Percentiles rank a stretch among this genome's conserved stretches.
phyloP scores from a whole-genome alignment of 345 rosid species.

The Eucalyptus paniculata region DNA sequence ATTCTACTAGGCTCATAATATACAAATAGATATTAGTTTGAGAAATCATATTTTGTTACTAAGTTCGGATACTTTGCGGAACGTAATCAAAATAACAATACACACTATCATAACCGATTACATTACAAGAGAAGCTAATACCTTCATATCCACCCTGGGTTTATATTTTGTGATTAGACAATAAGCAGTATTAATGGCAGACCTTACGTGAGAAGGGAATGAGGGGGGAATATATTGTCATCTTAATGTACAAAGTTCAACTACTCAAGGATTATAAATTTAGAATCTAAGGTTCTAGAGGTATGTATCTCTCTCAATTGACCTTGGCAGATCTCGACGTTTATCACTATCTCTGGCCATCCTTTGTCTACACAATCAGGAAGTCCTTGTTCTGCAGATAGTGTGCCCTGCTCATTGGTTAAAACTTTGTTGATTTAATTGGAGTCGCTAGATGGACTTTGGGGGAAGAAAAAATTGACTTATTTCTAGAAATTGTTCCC shows the following conservation, averaged over 20 bases:
- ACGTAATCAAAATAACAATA: no score
- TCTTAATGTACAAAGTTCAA: not conserved
- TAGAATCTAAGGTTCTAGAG: not conserved
- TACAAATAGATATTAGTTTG: not conserved
- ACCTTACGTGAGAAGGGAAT: not conserved
- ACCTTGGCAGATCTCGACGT: not conserved
- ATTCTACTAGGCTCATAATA: not conserved
- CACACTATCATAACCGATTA: not conserved
- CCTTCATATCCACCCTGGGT: not conserved
- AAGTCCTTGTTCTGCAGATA: not conserved
- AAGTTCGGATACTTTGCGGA: not conserved
- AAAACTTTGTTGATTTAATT: not conserved
- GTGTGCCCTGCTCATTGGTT: not conserved
- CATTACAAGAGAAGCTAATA: not conserved
- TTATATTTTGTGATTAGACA: not conserved
- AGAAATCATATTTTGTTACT: not conserved
- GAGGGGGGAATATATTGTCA: no score
- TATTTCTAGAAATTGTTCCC: no score
- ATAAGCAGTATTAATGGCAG: not conserved
- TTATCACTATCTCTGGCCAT: not conserved
- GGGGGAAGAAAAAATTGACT: not conserved
- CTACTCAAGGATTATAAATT: not conserved
- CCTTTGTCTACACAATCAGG: not conserved
- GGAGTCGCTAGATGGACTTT: not conserved
- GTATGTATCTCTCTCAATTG: not conserved